These are phyloP conservation scores for Schizophyllum commune DNA, from an alignment of 1,284 basidiomycete genomes.

Conservation along the genomic window DNA sequence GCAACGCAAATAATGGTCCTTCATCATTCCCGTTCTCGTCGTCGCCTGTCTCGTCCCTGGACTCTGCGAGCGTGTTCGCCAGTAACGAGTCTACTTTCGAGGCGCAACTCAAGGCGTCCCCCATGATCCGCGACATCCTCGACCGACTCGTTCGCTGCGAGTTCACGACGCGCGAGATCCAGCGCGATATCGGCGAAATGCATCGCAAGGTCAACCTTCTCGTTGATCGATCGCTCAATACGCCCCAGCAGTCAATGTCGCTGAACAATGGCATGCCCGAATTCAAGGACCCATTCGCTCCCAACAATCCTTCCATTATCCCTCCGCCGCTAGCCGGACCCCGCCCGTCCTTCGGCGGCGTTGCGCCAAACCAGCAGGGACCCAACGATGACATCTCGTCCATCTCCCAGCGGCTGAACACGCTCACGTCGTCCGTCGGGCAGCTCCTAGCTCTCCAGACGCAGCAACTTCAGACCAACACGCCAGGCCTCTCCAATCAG, in stretches of 20 bases:
- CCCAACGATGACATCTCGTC: constrained; percentile 66
- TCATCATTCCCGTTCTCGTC: constrained; percentile 43
- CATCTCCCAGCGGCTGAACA: constrained; percentile 75
- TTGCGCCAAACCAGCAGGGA: constrained; percentile 59
- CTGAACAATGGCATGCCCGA: constrained; percentile 32
- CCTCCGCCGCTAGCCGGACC: constrained; percentile 34
- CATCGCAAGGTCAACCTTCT: constrained; percentile 71
- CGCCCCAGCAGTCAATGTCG: background rate
- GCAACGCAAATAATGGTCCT: constrained; percentile 24
- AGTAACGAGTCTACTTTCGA: constrained; percentile 48
- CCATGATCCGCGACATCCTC: constrained; percentile 68
- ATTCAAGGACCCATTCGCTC: constrained; percentile 72
- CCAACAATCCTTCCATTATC: constrained; percentile 25
- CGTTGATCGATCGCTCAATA: constrained; percentile 51
- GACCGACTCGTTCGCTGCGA: constrained; percentile 72
- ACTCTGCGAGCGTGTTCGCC: constrained; percentile 58
- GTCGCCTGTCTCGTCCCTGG: constrained; percentile 71
- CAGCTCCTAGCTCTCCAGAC: constrained; percentile 75
- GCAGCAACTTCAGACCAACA: constrained; percentile 45
- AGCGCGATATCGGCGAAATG: constrained; percentile 65
- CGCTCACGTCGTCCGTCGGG: constrained; percentile 80
- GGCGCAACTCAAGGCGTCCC: constrained; percentile 62
- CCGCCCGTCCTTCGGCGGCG: constrained; percentile 55
- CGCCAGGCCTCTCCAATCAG: constrained; percentile 17
- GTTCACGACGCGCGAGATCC: constrained; percentile 61